Evolutionary conservation across 139 green algal genomes (phyloP).

Genomic region (Volvox africanus): DNA sequence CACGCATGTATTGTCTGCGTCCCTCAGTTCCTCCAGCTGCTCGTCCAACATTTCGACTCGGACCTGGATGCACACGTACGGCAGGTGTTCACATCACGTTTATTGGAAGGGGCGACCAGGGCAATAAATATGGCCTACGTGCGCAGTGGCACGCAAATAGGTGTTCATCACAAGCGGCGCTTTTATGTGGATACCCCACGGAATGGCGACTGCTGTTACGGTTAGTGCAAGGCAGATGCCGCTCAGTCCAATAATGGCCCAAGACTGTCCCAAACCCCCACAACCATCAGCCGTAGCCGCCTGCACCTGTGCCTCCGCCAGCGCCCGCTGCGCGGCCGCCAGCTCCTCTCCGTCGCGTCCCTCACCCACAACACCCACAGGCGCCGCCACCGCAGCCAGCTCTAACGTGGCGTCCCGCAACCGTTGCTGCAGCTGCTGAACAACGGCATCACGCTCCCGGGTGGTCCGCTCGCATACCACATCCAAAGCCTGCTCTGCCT

Average conservation of each 20-base stretch:
- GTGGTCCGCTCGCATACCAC: neutral
- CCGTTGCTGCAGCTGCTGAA: neutral
- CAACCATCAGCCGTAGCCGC: too few relatives aligned
- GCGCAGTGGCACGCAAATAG: too few relatives aligned
- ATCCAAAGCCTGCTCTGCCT: neutral
- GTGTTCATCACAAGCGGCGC: too few relatives aligned
- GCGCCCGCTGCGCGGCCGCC: neutral
- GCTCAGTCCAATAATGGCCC: neutral
- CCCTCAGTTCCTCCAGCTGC: slow-evolving; percentile 5
- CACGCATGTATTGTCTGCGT: neutral
- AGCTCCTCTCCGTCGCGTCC: neutral
- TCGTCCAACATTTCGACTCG: neutral
- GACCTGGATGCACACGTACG: neutral
- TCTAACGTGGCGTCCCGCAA: neutral
- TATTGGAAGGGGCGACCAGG: too few relatives aligned
- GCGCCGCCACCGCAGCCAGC: neutral
- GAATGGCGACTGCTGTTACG: too few relatives aligned
- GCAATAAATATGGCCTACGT: too few relatives aligned
- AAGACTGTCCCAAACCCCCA: neutral
- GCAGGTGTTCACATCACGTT: neutral
- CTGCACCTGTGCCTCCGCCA: slow-evolving; percentile 2
- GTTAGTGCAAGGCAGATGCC: neutral
- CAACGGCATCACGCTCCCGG: neutral
- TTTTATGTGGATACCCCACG: too few relatives aligned
- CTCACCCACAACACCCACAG: neutral